Conservation (phyloP, 164 flowering plant genomes). For the Vitis riparia region DNA sequence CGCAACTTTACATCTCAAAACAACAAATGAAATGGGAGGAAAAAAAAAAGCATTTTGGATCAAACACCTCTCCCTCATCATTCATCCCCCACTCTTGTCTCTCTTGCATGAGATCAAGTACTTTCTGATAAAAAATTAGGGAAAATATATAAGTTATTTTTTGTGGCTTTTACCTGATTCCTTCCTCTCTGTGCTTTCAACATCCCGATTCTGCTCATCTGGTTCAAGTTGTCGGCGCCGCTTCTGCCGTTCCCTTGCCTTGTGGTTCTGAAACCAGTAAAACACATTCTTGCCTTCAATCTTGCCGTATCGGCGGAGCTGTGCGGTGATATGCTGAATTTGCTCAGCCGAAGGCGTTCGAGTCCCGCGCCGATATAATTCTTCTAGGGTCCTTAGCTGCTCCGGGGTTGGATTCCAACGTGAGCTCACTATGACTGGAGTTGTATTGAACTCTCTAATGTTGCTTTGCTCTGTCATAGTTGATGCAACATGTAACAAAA, state of each 20-base stretch:
- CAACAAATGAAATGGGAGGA: constrained; percentile 22
- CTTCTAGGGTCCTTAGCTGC: constrained; percentile 70
- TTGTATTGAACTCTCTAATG: constrained; percentile 35
- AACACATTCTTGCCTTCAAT: constrained; percentile 94
- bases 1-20: constrained; percentile 29
- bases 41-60: constrained; percentile 2
- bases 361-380: constrained; percentile 69
- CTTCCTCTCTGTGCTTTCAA: constrained; percentile 35
- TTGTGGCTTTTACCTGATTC: constrained; percentile 41
- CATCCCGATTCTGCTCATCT: constrained; percentile 12
- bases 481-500: constrained; percentile 8
- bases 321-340: constrained; percentile 79
- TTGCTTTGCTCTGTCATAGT: constrained; percentile 42
- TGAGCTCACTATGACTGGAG: constrained; percentile 60
- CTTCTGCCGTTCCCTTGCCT: constrained; percentile 87
- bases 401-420: constrained; percentile 96
- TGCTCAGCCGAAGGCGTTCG: constrained; percentile 83
- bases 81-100: background rate
- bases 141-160: background rate
- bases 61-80: constrained; percentile 7
- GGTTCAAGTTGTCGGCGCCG: constrained; percentile 68
- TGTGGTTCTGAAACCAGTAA: constrained; percentile 96
- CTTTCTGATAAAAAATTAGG: background rate
- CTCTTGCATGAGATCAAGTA: background rate
- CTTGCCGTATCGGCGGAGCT: constrained; percentile 77